A percentile compares a stretch with the other conserved stretches of the same genome.
Conservation (phyloP, 1,139 yeast genomes). For the Yamadazyma conglobata region DNA sequence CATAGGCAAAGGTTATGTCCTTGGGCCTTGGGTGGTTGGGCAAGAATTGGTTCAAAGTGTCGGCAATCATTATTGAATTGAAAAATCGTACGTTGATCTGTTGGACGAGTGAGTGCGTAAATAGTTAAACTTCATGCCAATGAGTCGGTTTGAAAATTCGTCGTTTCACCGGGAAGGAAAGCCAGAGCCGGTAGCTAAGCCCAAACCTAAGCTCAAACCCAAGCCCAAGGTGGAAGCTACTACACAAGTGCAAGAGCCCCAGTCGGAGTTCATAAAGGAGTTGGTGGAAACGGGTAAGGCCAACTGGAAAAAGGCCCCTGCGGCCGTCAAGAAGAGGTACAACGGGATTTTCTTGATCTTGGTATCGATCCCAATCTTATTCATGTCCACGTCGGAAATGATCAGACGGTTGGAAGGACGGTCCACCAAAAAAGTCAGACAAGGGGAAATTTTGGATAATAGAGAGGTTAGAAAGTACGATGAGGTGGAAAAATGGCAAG, state of each 20-base stretch:
- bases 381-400: constrained; percentile 36
- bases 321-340: constrained; percentile 35
- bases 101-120: no score
- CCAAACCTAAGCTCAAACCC: constrained; percentile 13
- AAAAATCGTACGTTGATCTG: no score
- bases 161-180: constrained; percentile 32
- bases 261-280: constrained; percentile 33
- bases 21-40: constrained; percentile 45
- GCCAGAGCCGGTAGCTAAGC: constrained; percentile 6
- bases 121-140: constrained; percentile 1
- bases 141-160: constrained; percentile 20
- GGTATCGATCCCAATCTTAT: constrained; percentile 37
- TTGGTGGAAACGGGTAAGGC: constrained; percentile 40
- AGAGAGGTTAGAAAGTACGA: constrained; percentile 32
- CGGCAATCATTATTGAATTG: no score
- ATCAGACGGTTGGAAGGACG: constrained; percentile 39
- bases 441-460: constrained; percentile 40
- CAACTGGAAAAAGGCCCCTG: constrained; percentile 47
- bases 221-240: constrained; percentile 11
- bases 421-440: constrained; percentile 39
- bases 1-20: constrained; percentile 57
- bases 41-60: constrained; percentile 9
- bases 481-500: constrained; percentile 41
- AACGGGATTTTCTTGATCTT: constrained; percentile 39
- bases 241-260: constrained; percentile 13